Conservation (phyloP, 1,284 basidiomycete species). For the Heterobasidion parviporum region DNA sequence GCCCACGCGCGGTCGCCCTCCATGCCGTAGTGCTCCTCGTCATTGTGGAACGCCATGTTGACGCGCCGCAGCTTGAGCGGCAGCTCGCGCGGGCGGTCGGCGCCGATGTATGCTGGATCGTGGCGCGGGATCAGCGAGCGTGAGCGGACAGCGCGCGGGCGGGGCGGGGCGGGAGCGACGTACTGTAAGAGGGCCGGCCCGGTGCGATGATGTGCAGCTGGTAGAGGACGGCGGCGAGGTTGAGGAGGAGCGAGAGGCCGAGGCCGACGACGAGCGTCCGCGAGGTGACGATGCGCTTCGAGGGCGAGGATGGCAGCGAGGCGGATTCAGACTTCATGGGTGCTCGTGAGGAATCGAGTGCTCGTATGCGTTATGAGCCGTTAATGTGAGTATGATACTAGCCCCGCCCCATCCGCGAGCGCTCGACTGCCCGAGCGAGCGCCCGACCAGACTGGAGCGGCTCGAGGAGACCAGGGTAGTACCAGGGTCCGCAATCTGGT, state of each 20-base stretch:
- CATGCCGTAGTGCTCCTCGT: conserved; percentile 1
- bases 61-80: neutral
- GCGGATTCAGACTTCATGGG: neutral
- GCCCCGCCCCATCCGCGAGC: too few relatives aligned
- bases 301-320: too few relatives aligned
- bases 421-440: too few relatives aligned
- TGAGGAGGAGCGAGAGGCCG: neutral
- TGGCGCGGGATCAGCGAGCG: neutral
- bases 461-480: too few relatives aligned
- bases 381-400: too few relatives aligned
- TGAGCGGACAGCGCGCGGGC: neutral
- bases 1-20: neutral
- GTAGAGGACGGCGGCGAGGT: neutral
- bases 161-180: too few relatives aligned
- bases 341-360: neutral
- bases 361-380: too few relatives aligned
- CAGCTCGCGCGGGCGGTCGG: neutral
- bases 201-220: neutral
- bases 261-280: neutral
- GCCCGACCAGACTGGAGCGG: too few relatives aligned
- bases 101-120: neutral
- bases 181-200: neutral
- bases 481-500: too few relatives aligned
- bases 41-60: neutral
- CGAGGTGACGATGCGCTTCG: too few relatives aligned